phyloP scores from a whole-genome alignment of 2,329 filamentous ascomycete species.

The Aureobasidium sp. region DNA sequence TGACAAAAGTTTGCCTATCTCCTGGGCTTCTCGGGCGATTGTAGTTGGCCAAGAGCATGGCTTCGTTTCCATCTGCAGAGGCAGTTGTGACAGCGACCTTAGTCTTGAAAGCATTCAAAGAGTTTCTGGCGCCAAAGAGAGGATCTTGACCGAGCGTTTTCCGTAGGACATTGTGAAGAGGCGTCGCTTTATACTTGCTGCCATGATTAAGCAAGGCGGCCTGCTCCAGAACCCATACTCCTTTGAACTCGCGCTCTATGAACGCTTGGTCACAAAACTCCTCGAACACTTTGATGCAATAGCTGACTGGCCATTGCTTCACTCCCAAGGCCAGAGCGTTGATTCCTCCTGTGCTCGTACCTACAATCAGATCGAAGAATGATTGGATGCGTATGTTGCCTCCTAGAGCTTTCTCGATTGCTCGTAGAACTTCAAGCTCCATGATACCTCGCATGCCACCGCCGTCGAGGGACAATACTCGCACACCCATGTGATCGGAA shows the following conservation, averaged over 20 bases:
- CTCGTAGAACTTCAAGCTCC: slow-evolving; percentile 34
- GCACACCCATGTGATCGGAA: slow-evolving; percentile 28
- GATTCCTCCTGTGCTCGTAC: slow-evolving; percentile 39
- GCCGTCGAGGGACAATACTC: slow-evolving; percentile 35
- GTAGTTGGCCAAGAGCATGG: slow-evolving; percentile 39
- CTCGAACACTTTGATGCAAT: slow-evolving; percentile 33
- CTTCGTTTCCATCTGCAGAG: slow-evolving; percentile 30
- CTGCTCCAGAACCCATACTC: slow-evolving; percentile 27
- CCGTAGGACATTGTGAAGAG: slow-evolving; percentile 29
- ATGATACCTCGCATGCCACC: slow-evolving; percentile 41
- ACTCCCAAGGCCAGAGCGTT: slow-evolving; percentile 35
- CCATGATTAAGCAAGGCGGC: slow-evolving; percentile 19
- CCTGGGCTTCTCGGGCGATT: slow-evolving; percentile 26
- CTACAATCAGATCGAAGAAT: slow-evolving; percentile 44
- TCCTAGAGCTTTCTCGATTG: slow-evolving; percentile 33
- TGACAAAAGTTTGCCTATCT: slow-evolving; percentile 31
- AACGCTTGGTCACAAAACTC: slow-evolving; percentile 34
- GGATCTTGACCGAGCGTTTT: slow-evolving; percentile 30
- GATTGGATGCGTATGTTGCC: slow-evolving; percentile 32
- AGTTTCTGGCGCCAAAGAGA: slow-evolving; percentile 29
- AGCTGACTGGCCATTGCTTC: slow-evolving; percentile 30
- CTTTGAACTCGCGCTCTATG: slow-evolving; percentile 24
- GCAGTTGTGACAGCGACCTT: slow-evolving; percentile 39
- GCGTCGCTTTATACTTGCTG: slow-evolving; percentile 27
- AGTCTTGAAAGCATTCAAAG: slow-evolving; percentile 13